Evolutionary conservation across 2,329 filamentous ascomycete genomes (phyloP).

Genomic region (Exophiala calicioides): DNA sequence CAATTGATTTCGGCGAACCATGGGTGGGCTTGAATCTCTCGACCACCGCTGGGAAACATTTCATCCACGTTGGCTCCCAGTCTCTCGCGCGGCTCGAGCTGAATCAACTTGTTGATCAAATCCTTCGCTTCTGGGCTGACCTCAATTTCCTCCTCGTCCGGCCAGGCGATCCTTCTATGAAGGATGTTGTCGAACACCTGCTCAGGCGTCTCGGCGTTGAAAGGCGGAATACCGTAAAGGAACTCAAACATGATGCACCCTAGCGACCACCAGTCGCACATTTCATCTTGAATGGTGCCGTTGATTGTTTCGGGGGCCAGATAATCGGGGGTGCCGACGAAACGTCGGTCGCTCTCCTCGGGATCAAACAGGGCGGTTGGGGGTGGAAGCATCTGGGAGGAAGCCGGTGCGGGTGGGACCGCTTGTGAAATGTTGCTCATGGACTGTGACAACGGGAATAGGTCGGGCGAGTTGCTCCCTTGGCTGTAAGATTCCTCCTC

Average conservation of each 20-base stretch:
- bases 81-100: conserved; percentile 75
- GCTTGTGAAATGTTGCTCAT: conserved; percentile 51
- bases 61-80: conserved; percentile 85
- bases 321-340: conserved; percentile 96
- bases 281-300: conserved; percentile 92
- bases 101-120: conserved; percentile 88
- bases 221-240: conserved; percentile 87
- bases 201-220: conserved; percentile 86
- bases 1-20: conserved; percentile 90
- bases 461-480: conserved; percentile 73
- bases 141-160: conserved; percentile 72
- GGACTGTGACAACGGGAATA: conserved; percentile 65
- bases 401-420: conserved; percentile 43
- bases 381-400: conserved; percentile 79
- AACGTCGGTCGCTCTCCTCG: conserved; percentile 86
- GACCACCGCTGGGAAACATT: conserved; percentile 78
- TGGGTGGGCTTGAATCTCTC: conserved; percentile 83
- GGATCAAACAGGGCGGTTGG: conserved; percentile 96
- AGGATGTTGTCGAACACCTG: conserved; percentile 97
- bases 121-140: conserved; percentile 89
- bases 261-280: conserved; percentile 99
- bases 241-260: conserved; percentile 98
- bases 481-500: conserved; percentile 76
- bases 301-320: conserved; percentile 95
- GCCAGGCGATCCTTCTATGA: conserved; percentile 87